A percentile compares a stretch with the other conserved stretches of the same genome.
These are phyloP conservation scores for Dimocarpus longan DNA, from an alignment of 345 rosid genomes.

Conservation along the genomic window DNA sequence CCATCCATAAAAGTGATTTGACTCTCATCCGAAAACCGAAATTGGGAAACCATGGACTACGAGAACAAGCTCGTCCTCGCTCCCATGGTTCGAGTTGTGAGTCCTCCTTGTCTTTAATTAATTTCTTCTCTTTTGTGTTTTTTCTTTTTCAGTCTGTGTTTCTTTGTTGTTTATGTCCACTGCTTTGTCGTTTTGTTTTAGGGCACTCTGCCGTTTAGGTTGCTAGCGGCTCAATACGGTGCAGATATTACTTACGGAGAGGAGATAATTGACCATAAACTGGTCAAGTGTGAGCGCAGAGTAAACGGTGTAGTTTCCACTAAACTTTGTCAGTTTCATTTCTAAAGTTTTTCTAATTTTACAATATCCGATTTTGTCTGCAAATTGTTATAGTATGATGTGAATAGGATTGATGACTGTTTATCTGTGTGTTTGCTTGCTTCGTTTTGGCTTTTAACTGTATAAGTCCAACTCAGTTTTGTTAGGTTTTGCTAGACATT, in stretches of 20 bases:
- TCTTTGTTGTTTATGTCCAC: not conserved
- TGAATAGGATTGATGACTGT: not conserved
- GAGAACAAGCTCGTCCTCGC: slow-evolving; percentile 81
- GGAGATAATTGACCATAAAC: slow-evolving; percentile 84
- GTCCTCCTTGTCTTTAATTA: slow-evolving; percentile 23
- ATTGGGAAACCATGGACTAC: slow-evolving; percentile 66
- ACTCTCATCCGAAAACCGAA: not conserved
- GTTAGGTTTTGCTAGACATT: not conserved
- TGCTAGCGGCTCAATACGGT: slow-evolving; percentile 84
- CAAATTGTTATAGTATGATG: not conserved
- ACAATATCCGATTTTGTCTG: not conserved
- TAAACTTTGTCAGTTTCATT: not conserved
- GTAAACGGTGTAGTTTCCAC: slow-evolving; percentile 46
- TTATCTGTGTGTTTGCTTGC: not conserved
- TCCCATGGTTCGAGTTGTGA: slow-evolving; percentile 97
- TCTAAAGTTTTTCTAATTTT: not conserved
- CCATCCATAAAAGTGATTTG: not conserved
- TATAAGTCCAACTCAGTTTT: not conserved
- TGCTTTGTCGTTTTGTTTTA: slow-evolving; percentile 25
- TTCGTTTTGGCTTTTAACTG: not conserved
- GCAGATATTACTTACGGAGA: slow-evolving; percentile 93
- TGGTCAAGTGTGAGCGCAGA: slow-evolving; percentile 74
- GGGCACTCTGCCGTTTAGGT: slow-evolving; percentile 83
- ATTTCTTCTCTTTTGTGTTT: not conserved
- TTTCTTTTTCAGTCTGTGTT: not conserved